Base-by-base conservation (phyloP, 1,284 basidiomycete genomes). In the Ceratobasidium sp. region DNA sequence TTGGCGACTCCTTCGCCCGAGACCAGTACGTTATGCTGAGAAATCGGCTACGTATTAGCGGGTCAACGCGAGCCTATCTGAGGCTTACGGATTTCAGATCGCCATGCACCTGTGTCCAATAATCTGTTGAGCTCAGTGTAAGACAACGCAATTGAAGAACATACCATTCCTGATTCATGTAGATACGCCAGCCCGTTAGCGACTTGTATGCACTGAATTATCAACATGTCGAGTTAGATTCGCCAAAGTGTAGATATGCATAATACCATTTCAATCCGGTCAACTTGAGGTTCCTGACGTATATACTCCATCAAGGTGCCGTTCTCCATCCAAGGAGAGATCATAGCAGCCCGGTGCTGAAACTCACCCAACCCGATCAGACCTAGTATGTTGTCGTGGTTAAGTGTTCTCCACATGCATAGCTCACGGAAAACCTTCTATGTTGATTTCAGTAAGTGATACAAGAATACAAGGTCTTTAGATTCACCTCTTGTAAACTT, bases 371-470 rank as follows among this genome's bases (percentile, higher is more conserved):
- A 28, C 26, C 66, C 76, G 10, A 44, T 39, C 20, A 70, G 23
- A 10, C 28, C 26, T 13, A 46, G 42, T 10, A 70, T 42, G 49
- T 69, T 58, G 5, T 26, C 9, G 33, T 77, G 76, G 10, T 42
- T 20, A 33, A 46, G 51, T n/a, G 58, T 58, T 13, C 55, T 40
- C 76, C 76, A 77, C 40, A n/a, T 39, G n/a, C 42, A 42, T 20
- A 77, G 55, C 39, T 70, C 76, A 33, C 76, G 64, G 9, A 18
- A 33, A n/a, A 46, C 33, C 0, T 40, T 46, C 76, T 77, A 46
- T 4, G 44, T 20, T 9, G 3, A 23, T 56, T n/a, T 56, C 10
- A 56, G 53, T 9, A 9, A 23, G 10, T 2, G 20, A n/a, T 3
- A 23, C 53, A 3, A 2, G 10, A 3, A 56, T 9, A 56, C 20